Evolutionary conservation across 2,329 filamentous ascomycete genomes (phyloP), one percentile per base, ranked within the genome.

Genomic region (Thelonectria blattea): DNA sequence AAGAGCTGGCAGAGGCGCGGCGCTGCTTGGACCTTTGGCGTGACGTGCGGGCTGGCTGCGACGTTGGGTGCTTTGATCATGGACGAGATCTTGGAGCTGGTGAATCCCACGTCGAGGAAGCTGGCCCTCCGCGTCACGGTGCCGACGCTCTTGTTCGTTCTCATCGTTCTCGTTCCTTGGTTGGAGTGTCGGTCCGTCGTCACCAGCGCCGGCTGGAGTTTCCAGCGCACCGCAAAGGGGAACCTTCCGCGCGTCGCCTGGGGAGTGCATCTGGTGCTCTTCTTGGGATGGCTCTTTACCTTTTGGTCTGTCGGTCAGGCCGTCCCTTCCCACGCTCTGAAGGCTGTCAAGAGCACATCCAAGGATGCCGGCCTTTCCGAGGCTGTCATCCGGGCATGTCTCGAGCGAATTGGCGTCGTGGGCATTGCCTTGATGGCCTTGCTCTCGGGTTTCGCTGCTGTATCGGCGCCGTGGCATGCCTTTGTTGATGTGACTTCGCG

Each of bases 371-470:
- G 67, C 18, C 68, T 78, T 14, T 72, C 78, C 43, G 74, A 76
- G 53, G 70, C 67, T 7, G 68, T 86, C 50, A 80, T 80, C 15
- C 77, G 82, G 45, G 86, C 82, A 9, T 88, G 85, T 65, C 77
- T 89, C 37, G 86, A 88, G 73, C 78, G 92, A 46, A 88, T 96
- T 24, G 92, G 92, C 12, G 89, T 96, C 42, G 92, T 96, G 63
- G 92, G 92, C 3, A 92, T 95, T 57, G 88, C 90, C 49, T 78
- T 95, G 54, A 96, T 96, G 91, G 92, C 92, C 15, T 83, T 93
- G 14, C 80, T 96, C n/a, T 92, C 92, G 7, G 92, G 92, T 0
- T 96, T 96, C 70, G 92, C 92, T 6, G 91, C 91, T n/a, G 90
- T 96, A 34, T 93, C 91, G 22, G 90, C 91, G 1, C 87, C 93